Percentiles rank a stretch among this genome's conserved stretches.
Evolutionary conservation across 129 eudicot species (phyloP).

Genomic region (Lactuca saligna): DNA sequence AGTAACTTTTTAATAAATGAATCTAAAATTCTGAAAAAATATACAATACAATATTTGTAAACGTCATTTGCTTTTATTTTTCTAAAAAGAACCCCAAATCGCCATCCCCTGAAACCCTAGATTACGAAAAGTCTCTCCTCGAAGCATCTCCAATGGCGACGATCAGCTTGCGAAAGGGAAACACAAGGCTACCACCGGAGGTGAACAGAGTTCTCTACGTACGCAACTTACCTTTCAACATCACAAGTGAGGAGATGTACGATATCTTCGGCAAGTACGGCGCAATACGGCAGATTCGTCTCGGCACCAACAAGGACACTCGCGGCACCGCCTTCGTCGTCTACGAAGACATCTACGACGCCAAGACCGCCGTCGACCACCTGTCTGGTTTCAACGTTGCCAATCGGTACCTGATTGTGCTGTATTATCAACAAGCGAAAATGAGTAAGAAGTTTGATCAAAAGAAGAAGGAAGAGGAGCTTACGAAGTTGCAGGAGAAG

Average conservation of each 20-base stretch:
- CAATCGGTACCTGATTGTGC: slow-evolving; percentile 65
- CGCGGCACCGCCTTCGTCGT: slow-evolving; percentile 82
- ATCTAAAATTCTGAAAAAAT: too few relatives aligned
- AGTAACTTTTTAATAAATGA: too few relatives aligned
- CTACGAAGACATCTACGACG: slow-evolving; percentile 79
- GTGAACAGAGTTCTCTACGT: slow-evolving; percentile 72
- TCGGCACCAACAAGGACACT: slow-evolving; percentile 77
- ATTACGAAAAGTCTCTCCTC: background rate
- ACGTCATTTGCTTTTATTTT: background rate
- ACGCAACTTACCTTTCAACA: slow-evolving; percentile 74
- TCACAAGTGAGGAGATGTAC: slow-evolving; percentile 90
- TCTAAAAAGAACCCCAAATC: background rate
- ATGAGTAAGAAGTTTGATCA: slow-evolving; percentile 80
- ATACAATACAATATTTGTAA: too few relatives aligned
- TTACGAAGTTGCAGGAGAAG: slow-evolving; percentile 72
- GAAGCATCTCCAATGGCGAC: slow-evolving; percentile 45
- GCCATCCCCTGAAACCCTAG: slow-evolving; percentile 20
- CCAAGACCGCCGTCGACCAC: slow-evolving; percentile 80
- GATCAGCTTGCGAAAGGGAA: slow-evolving; percentile 57
- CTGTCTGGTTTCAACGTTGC: slow-evolving; percentile 76
- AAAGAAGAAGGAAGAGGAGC: slow-evolving; percentile 75
- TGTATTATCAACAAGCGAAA: slow-evolving; percentile 84
- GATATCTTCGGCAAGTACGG: slow-evolving; percentile 86
- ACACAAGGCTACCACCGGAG: slow-evolving; percentile 76
- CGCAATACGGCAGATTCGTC: slow-evolving; percentile 73